phyloP scores from a whole-genome alignment of 2,329 filamentous ascomycete genomes.

The Aspergillus thermomutatus region DNA sequence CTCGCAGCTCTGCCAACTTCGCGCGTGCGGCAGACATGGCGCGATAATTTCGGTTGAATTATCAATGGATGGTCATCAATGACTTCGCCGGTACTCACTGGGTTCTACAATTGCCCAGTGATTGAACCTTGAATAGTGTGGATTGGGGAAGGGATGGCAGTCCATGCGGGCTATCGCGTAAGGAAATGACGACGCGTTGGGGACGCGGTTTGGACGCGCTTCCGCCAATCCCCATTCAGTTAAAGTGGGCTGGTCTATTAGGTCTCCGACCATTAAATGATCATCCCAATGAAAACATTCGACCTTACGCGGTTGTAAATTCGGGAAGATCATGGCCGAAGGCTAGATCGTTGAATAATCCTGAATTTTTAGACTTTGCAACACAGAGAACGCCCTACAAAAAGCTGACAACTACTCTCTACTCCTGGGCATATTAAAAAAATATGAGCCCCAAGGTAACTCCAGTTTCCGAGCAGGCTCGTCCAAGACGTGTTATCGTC shows the following conservation, averaged over 20 bases:
- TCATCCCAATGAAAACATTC: not conserved
- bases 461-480: not conserved
- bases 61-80: not conserved
- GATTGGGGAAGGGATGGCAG: conserved; percentile 12
- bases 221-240: conserved; percentile 15
- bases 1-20: conserved; percentile 68
- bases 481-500: not conserved
- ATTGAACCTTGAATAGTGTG: conserved; percentile 1
- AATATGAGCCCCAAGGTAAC: not conserved
- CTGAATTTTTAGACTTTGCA: not conserved
- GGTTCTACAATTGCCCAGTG: not conserved
- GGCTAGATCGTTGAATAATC: not conserved
- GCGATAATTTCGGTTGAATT: not conserved
- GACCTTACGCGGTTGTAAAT: not conserved
- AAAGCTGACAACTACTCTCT: not conserved
- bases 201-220: conserved; percentile 23
- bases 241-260: conserved; percentile 16
- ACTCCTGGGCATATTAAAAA: too few species aligned
- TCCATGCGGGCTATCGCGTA: conserved; percentile 9
- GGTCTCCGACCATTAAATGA: not conserved
- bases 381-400: not conserved
- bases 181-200: conserved; percentile 17
- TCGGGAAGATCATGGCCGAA: not conserved
- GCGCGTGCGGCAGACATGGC: conserved; percentile 34
- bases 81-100: conserved; percentile 6